phyloP scores from a whole-genome alignment of 495 filamentous ascomycete genomes.

The Penicillium alfredii region DNA sequence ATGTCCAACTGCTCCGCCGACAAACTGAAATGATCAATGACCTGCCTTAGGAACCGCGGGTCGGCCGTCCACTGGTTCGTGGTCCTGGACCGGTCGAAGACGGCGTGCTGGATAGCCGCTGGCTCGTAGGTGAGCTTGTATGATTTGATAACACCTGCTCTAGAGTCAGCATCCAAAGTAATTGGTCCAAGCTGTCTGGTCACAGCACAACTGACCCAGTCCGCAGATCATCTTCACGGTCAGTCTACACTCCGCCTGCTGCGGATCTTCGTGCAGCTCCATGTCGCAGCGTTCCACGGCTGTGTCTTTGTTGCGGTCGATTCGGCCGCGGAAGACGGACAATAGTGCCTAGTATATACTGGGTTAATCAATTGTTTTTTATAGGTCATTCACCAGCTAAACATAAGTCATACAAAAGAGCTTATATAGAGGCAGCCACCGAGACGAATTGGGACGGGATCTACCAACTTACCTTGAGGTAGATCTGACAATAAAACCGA shows the following conservation, averaged over 20 bases:
- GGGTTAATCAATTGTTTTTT: no score
- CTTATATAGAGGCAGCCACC: no score
- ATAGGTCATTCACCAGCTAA: no score
- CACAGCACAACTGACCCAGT: conserved; percentile 53
- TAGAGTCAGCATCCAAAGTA: no score
- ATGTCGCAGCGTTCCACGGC: conserved; percentile 85
- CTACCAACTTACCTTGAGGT: conserved; percentile 50
- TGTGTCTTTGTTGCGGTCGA: conserved; percentile 67
- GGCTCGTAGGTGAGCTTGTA: conserved; percentile 90
- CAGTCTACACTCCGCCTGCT: conserved; percentile 70
- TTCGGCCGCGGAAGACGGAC: conserved; percentile 65
- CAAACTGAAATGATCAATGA: conserved; percentile 85
- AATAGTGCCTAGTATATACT: conserved; percentile 52
- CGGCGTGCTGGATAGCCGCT: conserved; percentile 72
- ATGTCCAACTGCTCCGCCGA: conserved; percentile 91
- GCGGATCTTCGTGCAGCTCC: conserved; percentile 64
- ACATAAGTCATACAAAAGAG: neutral
- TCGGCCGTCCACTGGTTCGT: conserved; percentile 74
- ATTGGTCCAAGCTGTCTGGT: neutral
- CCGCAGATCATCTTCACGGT: conserved; percentile 77
- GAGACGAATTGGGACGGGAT: no score
- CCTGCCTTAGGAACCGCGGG: conserved; percentile 68
- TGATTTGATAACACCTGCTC: conserved; percentile 75
- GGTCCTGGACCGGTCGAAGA: conserved; percentile 68
- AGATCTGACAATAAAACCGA: conserved; percentile 70